Evolutionary conservation across 2,329 filamentous ascomycete genomes (phyloP).

Genomic region (Anisogramma anomala): DNA sequence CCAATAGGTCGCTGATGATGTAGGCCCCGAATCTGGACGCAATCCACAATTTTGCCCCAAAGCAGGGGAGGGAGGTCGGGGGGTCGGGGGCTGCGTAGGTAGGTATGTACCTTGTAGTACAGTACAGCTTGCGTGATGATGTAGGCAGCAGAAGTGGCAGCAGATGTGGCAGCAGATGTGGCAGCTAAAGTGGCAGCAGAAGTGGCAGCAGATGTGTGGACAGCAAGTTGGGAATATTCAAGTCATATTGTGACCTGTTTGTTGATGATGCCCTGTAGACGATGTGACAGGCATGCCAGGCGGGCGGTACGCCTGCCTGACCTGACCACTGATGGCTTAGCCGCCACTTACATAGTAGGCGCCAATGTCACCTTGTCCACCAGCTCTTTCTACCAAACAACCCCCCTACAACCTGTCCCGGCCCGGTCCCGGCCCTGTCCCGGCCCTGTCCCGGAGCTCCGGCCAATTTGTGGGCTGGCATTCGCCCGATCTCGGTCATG

Average conservation of each 20-base stretch:
- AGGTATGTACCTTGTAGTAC: neutral
- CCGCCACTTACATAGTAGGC: constrained; percentile 7
- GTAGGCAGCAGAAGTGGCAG: neutral
- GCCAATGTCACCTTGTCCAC: constrained; percentile 11
- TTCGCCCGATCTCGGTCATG: constrained; percentile 4
- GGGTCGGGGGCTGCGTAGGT: too few relatives aligned
- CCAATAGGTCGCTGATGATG: constrained; percentile 7
- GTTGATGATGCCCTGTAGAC: neutral
- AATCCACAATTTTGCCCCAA: neutral
- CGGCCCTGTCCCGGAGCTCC: neutral
- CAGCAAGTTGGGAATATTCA: neutral
- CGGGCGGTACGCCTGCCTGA: constrained; percentile 6
- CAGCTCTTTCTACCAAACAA: neutral
- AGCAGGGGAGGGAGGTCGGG: too few relatives aligned
- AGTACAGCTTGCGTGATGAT: neutral
- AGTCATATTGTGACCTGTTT: too few relatives aligned
- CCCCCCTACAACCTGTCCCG: neutral
- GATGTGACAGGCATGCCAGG: too few relatives aligned
- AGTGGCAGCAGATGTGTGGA: neutral
- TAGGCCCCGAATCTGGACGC: constrained; percentile 1
- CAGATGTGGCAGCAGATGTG: neutral
- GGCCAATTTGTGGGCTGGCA: neutral
- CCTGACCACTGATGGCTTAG: neutral
- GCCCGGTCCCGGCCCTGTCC: constrained; percentile 5
- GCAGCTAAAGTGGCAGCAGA: too few relatives aligned